Evolutionary conservation across 441 rosid genomes (phyloP).

Genomic region (Croton laevigatus): DNA sequence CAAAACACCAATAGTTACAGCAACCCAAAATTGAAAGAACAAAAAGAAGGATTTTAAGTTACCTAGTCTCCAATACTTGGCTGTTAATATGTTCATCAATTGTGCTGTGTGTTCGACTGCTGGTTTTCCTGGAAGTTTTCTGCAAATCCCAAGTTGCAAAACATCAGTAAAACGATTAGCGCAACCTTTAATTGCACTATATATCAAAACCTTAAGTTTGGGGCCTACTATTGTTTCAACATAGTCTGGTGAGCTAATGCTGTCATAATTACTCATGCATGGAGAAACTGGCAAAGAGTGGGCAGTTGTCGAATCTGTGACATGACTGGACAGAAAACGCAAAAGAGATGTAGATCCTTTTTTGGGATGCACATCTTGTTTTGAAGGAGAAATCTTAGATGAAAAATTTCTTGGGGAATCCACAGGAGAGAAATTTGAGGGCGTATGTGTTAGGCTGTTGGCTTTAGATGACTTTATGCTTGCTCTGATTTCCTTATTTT

Average conservation of each 20-base stretch:
- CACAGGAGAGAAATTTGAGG: slow-evolving; percentile 32
- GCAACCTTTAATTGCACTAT: not conserved
- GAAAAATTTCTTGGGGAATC: slow-evolving; percentile 40
- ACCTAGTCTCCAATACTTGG: slow-evolving; percentile 39
- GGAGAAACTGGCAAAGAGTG: slow-evolving; percentile 41
- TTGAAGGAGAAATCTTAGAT: slow-evolving; percentile 36
- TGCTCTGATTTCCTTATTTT: slow-evolving; percentile 21
- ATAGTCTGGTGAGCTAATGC: slow-evolving; percentile 40
- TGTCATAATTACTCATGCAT: slow-evolving; percentile 22
- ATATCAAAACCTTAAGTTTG: not conserved
- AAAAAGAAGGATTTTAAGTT: not conserved
- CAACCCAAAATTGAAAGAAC: not conserved
- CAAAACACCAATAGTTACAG: not conserved
- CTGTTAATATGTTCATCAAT: slow-evolving; percentile 34
- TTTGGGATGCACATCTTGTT: slow-evolving; percentile 21
- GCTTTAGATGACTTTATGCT: slow-evolving; percentile 23
- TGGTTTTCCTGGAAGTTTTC: slow-evolving; percentile 25
- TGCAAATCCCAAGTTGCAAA: slow-evolving; percentile 26
- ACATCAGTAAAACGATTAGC: slow-evolving; percentile 12
- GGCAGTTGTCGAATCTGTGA: slow-evolving; percentile 24
- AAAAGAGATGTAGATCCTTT: slow-evolving; percentile 30
- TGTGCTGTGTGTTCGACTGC: slow-evolving; percentile 22
- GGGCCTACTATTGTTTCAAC: slow-evolving; percentile 33
- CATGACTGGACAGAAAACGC: slow-evolving; percentile 32
- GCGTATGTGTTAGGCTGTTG: slow-evolving; percentile 27